Percentiles rank a stretch among this genome's conserved stretches.
Conservation (phyloP, 2,329 filamentous ascomycete species). For the Ophiosphaerella herpotricha region DNA sequence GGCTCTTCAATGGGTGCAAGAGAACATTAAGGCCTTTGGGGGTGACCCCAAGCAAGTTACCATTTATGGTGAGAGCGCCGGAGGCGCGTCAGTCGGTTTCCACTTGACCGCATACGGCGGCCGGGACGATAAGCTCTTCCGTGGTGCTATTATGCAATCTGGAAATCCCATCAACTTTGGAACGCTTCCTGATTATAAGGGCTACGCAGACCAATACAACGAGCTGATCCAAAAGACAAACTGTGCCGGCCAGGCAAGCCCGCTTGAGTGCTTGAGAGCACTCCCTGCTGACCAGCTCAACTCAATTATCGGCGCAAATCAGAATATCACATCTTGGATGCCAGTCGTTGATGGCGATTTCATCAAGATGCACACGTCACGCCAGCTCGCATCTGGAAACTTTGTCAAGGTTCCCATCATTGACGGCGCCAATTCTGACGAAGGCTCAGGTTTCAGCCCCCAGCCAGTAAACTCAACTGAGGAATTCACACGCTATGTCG, state of each 20-base stretch:
- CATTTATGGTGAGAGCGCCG: slow-evolving; percentile 53
- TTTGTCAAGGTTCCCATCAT: slow-evolving; percentile 70
- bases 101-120: slow-evolving; percentile 54
- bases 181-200: slow-evolving; percentile 18
- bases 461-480: slow-evolving; percentile 59
- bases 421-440: slow-evolving; percentile 67
- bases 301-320: slow-evolving; percentile 47
- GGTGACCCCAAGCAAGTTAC: slow-evolving; percentile 50
- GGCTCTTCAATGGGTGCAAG: slow-evolving; percentile 52
- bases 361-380: slow-evolving; percentile 56
- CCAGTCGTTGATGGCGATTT: slow-evolving; percentile 62
- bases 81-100: slow-evolving; percentile 51
- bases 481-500: slow-evolving; percentile 55
- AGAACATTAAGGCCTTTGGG: slow-evolving; percentile 51
- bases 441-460: slow-evolving; percentile 63
- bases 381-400: slow-evolving; percentile 60
- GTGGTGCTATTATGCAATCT: slow-evolving; percentile 53
- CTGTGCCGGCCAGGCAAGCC: slow-evolving; percentile 31
- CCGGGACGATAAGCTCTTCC: slow-evolving; percentile 54
- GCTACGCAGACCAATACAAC: slow-evolving; percentile 25
- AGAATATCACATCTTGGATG: slow-evolving; percentile 40
- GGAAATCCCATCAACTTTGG: slow-evolving; percentile 45
- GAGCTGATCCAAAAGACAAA: slow-evolving; percentile 23
- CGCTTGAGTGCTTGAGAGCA: slow-evolving; percentile 58
- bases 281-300: slow-evolving; percentile 65